Conservation (phyloP, 176 grass and related monocot species). For the Aechmea fasciata region DNA sequence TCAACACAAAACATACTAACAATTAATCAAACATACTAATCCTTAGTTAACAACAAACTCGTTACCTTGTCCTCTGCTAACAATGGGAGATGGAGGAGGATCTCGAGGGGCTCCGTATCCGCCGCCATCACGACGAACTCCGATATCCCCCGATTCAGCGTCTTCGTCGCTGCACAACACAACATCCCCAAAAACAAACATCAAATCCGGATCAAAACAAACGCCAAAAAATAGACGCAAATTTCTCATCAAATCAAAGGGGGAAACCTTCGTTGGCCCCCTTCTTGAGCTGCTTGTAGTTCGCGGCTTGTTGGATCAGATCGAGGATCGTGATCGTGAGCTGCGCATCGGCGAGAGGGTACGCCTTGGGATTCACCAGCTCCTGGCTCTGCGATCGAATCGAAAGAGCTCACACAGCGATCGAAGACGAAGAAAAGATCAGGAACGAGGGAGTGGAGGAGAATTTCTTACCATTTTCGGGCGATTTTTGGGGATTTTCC, state of each 20-base stretch:
- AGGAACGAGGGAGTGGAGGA: too few species aligned
- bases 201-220: not conserved
- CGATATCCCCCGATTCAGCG: constrained; percentile 71
- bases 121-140: constrained; percentile 92
- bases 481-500: too few species aligned
- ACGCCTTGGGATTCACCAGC: constrained; percentile 80
- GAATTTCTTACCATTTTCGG: too few species aligned
- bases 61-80: constrained; percentile 71
- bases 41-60: not conserved
- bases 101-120: constrained; percentile 74
- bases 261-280: constrained; percentile 68
- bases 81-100: constrained; percentile 77
- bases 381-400: constrained; percentile 44
- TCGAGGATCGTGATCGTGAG: constrained; percentile 62
- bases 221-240: not conserved
- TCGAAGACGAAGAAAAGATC: too few species aligned
- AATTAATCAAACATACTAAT: not conserved
- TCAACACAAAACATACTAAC: too few species aligned
- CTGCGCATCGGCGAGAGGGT: constrained; percentile 73
- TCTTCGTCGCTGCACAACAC: constrained; percentile 48
- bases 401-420: too few species aligned
- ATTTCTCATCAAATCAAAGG: not conserved
- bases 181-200: not conserved
- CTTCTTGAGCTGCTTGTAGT: constrained; percentile 94
- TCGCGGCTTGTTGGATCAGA: constrained; percentile 61